Evolutionary conservation across 73 alveolate species (phyloP), one percentile per base, ranked within the genome.

Genomic region (Durusdinium trenchii): DNA sequence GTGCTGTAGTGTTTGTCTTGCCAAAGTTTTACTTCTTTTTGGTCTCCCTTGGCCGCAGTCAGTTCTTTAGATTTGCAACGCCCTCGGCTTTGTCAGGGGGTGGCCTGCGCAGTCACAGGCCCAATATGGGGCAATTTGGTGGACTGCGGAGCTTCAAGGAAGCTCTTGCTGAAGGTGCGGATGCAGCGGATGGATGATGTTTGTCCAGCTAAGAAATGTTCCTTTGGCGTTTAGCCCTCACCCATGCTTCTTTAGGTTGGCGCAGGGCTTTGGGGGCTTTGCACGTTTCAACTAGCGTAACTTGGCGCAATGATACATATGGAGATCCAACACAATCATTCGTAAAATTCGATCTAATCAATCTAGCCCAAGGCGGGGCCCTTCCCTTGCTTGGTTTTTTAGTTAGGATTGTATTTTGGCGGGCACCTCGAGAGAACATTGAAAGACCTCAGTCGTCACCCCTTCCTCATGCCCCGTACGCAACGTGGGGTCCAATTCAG

Each of bases 31-130:
- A 30, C 84, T 36, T 23, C 51, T 10, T 12, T 38, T 73, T 73
- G 85, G 35, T 0, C n/a, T 32, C 52, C n/a, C n/a, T n/a, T n/a
- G n/a, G n/a, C n/a, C n/a, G n/a, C n/a, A n/a, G n/a, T n/a, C n/a
- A n/a, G n/a, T n/a, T n/a, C n/a, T n/a, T n/a, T n/a, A n/a, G n/a
- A n/a, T n/a, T n/a, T n/a, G n/a, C 50, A 36, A 32, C 16, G 35
- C 48, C 54, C 40, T 84, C 60, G 7, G 51, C 45, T 7, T 51
- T 51, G 50, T 20, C 96, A 89, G 96, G 97, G 97, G 32, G 97
- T 91, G 87, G 97, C 97, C 60, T 91, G 86, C 38, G 97, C 97
- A 51, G 89, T 91, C 97, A 91, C 97, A 3, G 97, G 97, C 36
- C 97, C 97, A 35, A 10, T 91, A 45, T 91, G 97, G 97, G 97